Evolutionary conservation across 371 early-diverging fungal genomes (phyloP), one percentile per base, ranked within the genome.

Genomic region (Actinomortierella ambigua): DNA sequence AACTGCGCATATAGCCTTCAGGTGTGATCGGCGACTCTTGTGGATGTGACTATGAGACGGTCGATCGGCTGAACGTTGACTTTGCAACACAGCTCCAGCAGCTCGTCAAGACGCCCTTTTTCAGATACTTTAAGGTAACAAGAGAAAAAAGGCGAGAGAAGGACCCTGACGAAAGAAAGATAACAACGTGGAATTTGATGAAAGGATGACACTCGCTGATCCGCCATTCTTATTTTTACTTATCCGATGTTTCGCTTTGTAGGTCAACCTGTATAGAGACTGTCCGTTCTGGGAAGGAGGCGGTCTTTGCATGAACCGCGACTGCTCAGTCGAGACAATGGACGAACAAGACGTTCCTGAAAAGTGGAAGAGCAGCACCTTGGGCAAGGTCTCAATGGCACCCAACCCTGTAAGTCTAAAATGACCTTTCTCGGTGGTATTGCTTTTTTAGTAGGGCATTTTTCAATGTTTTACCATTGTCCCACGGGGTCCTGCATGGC

Each of bases 281-380:
- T 98, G 98, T 69, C 92, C 91, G 8, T 96, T 96, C 75, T 98
- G 98, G 98, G 75, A 81, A 23, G 92, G 91, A 27, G 88, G 93
- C 55, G 87, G 86, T 11, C 77, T 91, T 42, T 98, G 98, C 73
- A 82, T 91, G 70, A 86, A 92, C 69, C 77, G 85, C 43, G 95
- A 94, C 68, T 98, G 98, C 71, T 84, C 92, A 2, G 98, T 97
- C 13, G 85, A 88, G 52, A 90, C 90, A 1, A 79, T 85, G 22
- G 94, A 95, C 57, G 91, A 92, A 78, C 81, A 82, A 64, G 49
- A 79, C 48, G 79, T 82, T 15, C 73, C 69, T 14, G 67, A 73
- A 42, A 54, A 69, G 34, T 79, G 73, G 73, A 58, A 43, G 26
- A 53, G 53, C 29, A 50, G 51, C 3, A 48, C 47, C 23, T 51